Evolutionary conservation across 2,329 filamentous ascomycete species (phyloP), one percentile per base, ranked within the genome.

Genomic region (Aureobasidium sp.): DNA sequence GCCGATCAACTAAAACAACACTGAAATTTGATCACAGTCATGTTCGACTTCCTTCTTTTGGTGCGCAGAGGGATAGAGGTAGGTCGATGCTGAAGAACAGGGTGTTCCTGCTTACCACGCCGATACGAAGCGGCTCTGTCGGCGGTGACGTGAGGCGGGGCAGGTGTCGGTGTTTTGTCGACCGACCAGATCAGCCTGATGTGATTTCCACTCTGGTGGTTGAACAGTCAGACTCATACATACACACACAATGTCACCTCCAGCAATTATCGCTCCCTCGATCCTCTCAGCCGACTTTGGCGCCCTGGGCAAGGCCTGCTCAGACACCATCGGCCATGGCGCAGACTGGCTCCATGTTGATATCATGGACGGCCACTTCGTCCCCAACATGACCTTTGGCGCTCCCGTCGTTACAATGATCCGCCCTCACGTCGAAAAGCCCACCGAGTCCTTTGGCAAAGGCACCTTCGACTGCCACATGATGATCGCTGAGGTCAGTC

Each of bases 381-480:
- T 99, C 45, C 94, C 94, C 58, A 99, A 99, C 78, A 91, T 99
- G 76, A 97, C 94, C 52, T 97, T 97, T 72, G 94, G 94, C 63
- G 87, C 93, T 25, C 92, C 93, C 5, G 91, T 99, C 41, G 94
- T 99, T 49, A 93, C 91, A 68, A 96, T 93, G 80, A 94, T 99
- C 70, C 86, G 94, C 65, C 81, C 84, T 49, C 89, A 96, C 70
- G 92, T 99, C 69, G 87, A 90, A 62, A 82, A 83, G 67, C 92
- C 91, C 3, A 80, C 81, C 44, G 79, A 82, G 57, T 82, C 82
- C 37, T 80, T 88, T 67, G 91, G 89, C 59, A 89, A 87, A 69
- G 94, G 94, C 65, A 97, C 93, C 15, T 99, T 99, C 74, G 94
- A 99, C 77, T 99, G 94, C 82, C 94, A 99, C 78, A 97, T 99